Evolutionary conservation across 1,139 yeast species (phyloP), one percentile per base, ranked within the genome.

Genomic region (Pichia sp.): DNA sequence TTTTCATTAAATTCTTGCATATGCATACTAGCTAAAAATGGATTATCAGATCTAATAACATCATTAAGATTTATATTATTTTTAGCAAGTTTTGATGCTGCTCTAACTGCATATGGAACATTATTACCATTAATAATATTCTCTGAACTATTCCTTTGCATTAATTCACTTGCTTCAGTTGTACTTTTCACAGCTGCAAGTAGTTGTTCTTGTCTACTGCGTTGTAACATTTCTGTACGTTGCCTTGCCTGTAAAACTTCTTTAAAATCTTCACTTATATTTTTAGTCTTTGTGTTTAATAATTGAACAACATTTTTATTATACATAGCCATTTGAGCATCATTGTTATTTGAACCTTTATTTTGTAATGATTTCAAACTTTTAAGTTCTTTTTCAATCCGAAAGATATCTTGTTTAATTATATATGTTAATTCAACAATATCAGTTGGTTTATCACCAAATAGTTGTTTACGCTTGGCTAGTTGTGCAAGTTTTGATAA

Each of bases 401-500:
- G 78, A 61, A 90, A 84, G 37, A 94, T 87, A 61, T 89, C 95
- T 62, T 92, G 96, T 60, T 92, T 94, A 59, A 92, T 89, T 40
- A 92, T 85, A 60, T 84, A 87, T 1, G 98, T 89, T 54, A 94
- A 71, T 63, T 92, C 97, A 22, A 92, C 87, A 51, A 94, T 87
- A 61, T 92, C 98, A 29, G 86, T 82, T 1, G 98, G 97, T 55
- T 85, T 82, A 64, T 94, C 98, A 61, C 90, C 96, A 57, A 92
- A 87, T 59, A 92, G 67, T n/a, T 97, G 95, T 62, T 89, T 90
- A 55, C 90, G 71, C 62, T 84, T 87, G 9, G 98, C 97, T 52
- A 92, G 39, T 28, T 53, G 58, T 12, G 98, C 96, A 42, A 92
- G 71, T 55, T 89, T 82, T 40, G 85, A 80, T 49, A 94, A 71